Base-by-base conservation (phyloP, 306 rosid genomes). In the Ochetophila trinervis region DNA sequence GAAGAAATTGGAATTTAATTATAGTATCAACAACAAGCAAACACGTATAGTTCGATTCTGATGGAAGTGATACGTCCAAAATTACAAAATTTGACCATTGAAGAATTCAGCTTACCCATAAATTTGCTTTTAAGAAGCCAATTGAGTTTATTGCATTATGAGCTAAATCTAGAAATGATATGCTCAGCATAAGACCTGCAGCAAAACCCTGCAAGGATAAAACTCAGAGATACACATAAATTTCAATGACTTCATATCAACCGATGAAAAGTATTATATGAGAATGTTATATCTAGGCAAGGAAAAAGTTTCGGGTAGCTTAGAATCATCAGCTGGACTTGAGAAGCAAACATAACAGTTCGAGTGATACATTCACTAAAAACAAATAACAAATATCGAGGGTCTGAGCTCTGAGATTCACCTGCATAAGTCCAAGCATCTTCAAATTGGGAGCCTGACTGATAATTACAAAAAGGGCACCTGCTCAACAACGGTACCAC, bases 121-220 rank as follows among this genome's bases (percentile, higher is more conserved):
- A 83, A 68, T 94, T 90, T 57, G 84, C 99, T 82, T 86, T 94
- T 61, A 94, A 75, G 85, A 94, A 94, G 34, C 99, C 99, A 37
- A 94, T 82, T 9, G 99, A 84, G 78, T 94, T 94, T 48, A 90
- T 74, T 67, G 99, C 96, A 67, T 90, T 94, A 74, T 90, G 99
- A 84, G 99, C 99, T 65, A 94, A 83, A 79, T 94, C 99, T 47
- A 94, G 87, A 85, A 94, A 90, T 34, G 99, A 93, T 66, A 88
- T 93, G 82, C 99, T 93, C 35, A 93, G 78, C 97, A 93, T 88
- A 71, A 93, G 79, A 72, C 99, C 99, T 57, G 96, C 97, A 44
- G 99, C 99, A 81, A 93, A 93, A 66, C 97, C 97, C 99, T 90
- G 78, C 66, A 68, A 21, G 37, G 21, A 77, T 20, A 57, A 58